These are phyloP conservation scores for Colletotrichum eleusines DNA, from an alignment of 2,329 filamentous ascomycete genomes.

Conservation along the genomic window DNA sequence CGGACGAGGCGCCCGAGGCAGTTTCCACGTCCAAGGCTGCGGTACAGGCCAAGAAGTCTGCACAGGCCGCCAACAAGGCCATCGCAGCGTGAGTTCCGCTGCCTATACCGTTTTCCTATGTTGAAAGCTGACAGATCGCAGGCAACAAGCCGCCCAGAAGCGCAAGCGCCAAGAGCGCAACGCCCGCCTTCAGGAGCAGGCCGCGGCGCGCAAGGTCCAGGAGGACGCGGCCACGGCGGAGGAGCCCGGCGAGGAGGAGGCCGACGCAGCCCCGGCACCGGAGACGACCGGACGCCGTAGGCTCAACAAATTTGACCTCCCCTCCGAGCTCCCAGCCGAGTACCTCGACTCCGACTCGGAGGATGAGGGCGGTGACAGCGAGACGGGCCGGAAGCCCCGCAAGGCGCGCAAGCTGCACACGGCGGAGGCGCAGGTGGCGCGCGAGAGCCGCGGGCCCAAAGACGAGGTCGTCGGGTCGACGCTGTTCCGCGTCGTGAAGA, in stretches of 20 bases:
- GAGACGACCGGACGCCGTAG: constrained; percentile 44
- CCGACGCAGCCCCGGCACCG: constrained; percentile 42
- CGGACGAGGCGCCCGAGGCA: constrained; percentile 69
- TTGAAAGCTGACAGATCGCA: constrained; percentile 46
- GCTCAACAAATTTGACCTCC: constrained; percentile 53
- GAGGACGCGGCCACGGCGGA: constrained; percentile 28
- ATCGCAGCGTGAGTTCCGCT: constrained; percentile 60
- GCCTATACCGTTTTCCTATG: no score
- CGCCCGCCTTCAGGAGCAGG: constrained; percentile 66
- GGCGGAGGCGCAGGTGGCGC: constrained; percentile 54
- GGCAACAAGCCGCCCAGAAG: constrained; percentile 64
- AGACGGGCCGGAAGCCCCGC: constrained; percentile 45
- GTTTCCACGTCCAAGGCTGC: constrained; percentile 66
- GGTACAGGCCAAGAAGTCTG: constrained; percentile 58
- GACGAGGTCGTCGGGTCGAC: constrained; percentile 66
- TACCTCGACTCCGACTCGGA: constrained; percentile 67
- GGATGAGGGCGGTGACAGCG: constrained; percentile 49
- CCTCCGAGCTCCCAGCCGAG: constrained; percentile 64
- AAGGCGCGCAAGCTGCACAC: constrained; percentile 61
- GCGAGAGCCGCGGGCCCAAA: constrained; percentile 50
- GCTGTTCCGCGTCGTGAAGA: constrained; percentile 63
- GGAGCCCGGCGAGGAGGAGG: constrained; percentile 26
- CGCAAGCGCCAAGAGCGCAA: constrained; percentile 68
- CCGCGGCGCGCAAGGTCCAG: constrained; percentile 60
- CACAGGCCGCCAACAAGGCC: constrained; percentile 61